Conservation (phyloP, 2,329 filamentous ascomycete species). For the Paracorniculantispora psalliotae region DNA sequence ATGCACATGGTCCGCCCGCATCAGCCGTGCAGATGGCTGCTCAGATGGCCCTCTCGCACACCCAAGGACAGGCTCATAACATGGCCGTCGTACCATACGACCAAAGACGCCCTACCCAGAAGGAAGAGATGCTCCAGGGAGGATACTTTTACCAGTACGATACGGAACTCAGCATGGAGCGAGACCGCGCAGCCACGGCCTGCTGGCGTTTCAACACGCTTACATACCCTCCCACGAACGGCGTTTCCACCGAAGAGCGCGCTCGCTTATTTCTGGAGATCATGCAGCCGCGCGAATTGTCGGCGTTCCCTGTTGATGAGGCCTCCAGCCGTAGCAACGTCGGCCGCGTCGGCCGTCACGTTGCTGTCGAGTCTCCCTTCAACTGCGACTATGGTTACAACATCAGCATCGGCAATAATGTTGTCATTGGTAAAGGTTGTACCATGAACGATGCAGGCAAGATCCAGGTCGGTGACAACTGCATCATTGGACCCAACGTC, state of each 20-base stretch:
- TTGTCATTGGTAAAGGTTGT: conserved; percentile 78
- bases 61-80: conserved; percentile 27
- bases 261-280: conserved; percentile 68
- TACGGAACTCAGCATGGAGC: conserved; percentile 71
- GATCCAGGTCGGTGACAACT: conserved; percentile 74
- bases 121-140: conserved; percentile 83
- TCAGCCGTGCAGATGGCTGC: conserved; percentile 51
- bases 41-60: conserved; percentile 54
- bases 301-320: conserved; percentile 52
- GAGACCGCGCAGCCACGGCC: conserved; percentile 76
- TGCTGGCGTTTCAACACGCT: conserved; percentile 80
- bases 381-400: conserved; percentile 96
- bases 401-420: conserved; percentile 78
- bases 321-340: conserved; percentile 47
- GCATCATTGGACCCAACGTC: conserved; percentile 76
- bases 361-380: conserved; percentile 82
- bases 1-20: conserved; percentile 37
- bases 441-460: conserved; percentile 81
- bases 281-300: conserved; percentile 55
- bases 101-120: conserved; percentile 55
- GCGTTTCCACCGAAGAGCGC: conserved; percentile 64
- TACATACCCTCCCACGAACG: conserved; percentile 67
- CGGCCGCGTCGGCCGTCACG: conserved; percentile 67
- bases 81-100: conserved; percentile 28
- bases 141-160: conserved; percentile 76